Conservation (phyloP, 1,139 yeast genomes). For the Suhomyces taliae region DNA sequence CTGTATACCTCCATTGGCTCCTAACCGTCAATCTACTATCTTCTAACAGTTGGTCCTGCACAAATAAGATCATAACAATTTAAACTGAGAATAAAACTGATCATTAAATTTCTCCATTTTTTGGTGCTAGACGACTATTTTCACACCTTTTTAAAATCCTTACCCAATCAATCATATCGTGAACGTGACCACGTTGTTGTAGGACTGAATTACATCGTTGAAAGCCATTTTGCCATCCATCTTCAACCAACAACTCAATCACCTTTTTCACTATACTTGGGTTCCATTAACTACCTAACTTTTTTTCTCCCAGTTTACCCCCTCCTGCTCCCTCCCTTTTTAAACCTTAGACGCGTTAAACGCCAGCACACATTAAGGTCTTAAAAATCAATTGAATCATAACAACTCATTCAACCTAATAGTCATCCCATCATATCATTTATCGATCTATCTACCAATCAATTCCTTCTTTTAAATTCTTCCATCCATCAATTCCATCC, state of each 20-base stretch:
- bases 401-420: too few relatives aligned
- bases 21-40: neutral
- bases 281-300: neutral
- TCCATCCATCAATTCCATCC: neutral
- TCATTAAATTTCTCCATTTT: neutral
- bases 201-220: neutral
- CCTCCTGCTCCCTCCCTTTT: too few relatives aligned
- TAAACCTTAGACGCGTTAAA: neutral
- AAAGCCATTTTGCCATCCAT: neutral
- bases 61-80: constrained; percentile 3
- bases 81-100: constrained; percentile 6
- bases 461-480: neutral
- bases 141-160: neutral
- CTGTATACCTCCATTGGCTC: neutral
- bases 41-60: constrained; percentile 2
- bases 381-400: too few relatives aligned
- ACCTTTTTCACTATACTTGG: neutral
- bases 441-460: neutral
- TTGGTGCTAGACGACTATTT: neutral
- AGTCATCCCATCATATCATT: too few relatives aligned
- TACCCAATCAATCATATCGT: neutral
- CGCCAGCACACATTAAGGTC: neutral
- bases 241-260: neutral
- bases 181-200: neutral
- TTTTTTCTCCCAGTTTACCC: too few relatives aligned